Evolutionary conservation across 23 red algal species (phyloP), one percentile per base, ranked within the genome.

Genomic region (Pyropia yezoensis): DNA sequence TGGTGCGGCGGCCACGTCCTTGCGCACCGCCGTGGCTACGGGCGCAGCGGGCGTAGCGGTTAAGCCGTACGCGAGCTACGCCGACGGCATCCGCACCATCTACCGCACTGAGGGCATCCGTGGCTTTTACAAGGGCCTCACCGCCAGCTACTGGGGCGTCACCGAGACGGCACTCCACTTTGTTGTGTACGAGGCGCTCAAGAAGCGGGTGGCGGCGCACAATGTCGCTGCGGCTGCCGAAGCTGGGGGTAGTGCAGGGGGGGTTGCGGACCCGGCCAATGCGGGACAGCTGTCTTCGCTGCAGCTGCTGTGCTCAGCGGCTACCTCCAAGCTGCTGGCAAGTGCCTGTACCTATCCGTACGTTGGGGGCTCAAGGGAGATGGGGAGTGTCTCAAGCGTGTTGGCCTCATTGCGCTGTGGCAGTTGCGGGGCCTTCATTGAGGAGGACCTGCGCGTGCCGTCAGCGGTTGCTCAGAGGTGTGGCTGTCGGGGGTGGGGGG

Each of bases 141-240:
- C 73, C 21, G 83, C 83, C 11, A 73, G 66, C 18, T 79, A 61
- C 52, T 88, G 83, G 83, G 83, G 83, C 57, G 75, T 79, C 52
- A 55, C 83, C 24, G 83, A 88, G 67, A 65, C 55, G 17, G 75
- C 75, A 17, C 83, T 88, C 28, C 83, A 88, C 49, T 88, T 88
- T 71, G 20, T 88, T 0, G 54, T 88, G 25, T 88, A 88, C 52
- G 83, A 88, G 33, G 54, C 60, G 7, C 39, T 88, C 30, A 88
- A 88, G 55, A 51, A 19, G 30, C 58, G 28, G 2, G 16, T 73
- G 0, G 32, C 60, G 20, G 57, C 28, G 52, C 72, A 27, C 25
- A 72, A 70, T 17, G 27, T 29, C 24, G 57, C 24, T 3, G 29
- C 23, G 6, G 54, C 49, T 9, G 15, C 17, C 4, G 39, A 3